These are phyloP conservation scores for Trichomonas gallinae DNA, from an alignment of 208 protist species.

Conservation along the genomic window DNA sequence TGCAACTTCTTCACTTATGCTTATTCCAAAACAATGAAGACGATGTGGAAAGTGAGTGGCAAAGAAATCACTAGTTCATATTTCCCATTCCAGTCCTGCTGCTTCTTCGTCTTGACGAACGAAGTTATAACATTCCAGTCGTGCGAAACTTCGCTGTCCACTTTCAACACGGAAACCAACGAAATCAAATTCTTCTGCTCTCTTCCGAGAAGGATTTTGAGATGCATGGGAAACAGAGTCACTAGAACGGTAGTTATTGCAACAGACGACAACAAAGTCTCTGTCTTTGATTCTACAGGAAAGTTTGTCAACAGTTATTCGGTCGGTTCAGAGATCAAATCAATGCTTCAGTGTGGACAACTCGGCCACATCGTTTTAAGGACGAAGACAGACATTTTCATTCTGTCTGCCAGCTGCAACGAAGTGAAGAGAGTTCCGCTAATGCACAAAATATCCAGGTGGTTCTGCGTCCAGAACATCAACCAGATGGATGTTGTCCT, in stretches of 20 bases:
- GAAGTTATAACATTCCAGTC: neutral
- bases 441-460: neutral
- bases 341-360: neutral
- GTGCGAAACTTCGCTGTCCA: neutral
- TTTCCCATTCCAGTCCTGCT: neutral
- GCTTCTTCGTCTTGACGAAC: neutral
- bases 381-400: neutral
- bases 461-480: neutral
- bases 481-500: neutral
- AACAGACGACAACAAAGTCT: neutral
- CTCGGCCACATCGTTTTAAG: neutral
- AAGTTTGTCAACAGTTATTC: neutral
- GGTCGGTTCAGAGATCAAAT: neutral
- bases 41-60: neutral
- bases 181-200: neutral
- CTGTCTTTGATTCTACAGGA: neutral
- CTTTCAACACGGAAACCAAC: neutral
- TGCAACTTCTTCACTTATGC: neutral
- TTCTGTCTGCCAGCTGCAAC: neutral
- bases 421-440: neutral
- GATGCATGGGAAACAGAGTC: neutral
- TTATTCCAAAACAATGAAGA: neutral
- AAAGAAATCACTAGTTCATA: neutral
- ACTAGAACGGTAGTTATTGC: neutral
- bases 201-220: neutral